Evolutionary conservation across 805 yeast species (phyloP), one percentile per base, ranked within the genome.

Genomic region (Ogataea pignaliae): DNA sequence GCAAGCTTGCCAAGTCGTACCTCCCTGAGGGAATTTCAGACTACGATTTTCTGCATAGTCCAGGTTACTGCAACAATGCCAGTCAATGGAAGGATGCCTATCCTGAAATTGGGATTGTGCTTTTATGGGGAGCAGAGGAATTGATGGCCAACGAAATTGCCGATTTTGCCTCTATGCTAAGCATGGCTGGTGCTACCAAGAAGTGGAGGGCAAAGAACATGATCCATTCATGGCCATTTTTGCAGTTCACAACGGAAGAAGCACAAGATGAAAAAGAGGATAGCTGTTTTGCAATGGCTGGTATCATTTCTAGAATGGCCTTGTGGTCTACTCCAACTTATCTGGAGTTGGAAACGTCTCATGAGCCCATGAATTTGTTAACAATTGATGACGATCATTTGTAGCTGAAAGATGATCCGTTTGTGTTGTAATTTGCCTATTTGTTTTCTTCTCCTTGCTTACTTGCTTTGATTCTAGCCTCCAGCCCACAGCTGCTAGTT

Each of bases 151-250:
- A 51, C 1, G 73, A 73, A 34, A 64, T 73, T 26, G 64, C 61
- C 40, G 55, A 57, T 30, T 59, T 75, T 39, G 57, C 61, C 11
- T 41, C 40, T 6, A 39, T 46, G 11, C 50, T 70, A 35, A 43
- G 52, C 15, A 39, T 46, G 15, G 54, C 56, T 17, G 66, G 70
- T 4, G 50, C 59, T 15, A 57, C 72, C 10, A 64, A 65, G 39
- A 52, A 67, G 12, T 65, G 66, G 45, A 55, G 58, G 15, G 65
- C 61, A 34, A 53, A 52, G 3, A 59, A 64, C 29, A 68, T 64
- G 42, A 54, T 70, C 2, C 81, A 76, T 46, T 65, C 73, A 15
- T 76, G 81, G 80, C 79, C 78, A 9, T 55, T 76, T 28, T 45
- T 70, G 5, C 56, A 61, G 3, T 68, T 69, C 41, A 61, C 61